Base-by-base conservation (phyloP, 2,329 filamentous ascomycete genomes). In the Zopfia rhizophila region DNA sequence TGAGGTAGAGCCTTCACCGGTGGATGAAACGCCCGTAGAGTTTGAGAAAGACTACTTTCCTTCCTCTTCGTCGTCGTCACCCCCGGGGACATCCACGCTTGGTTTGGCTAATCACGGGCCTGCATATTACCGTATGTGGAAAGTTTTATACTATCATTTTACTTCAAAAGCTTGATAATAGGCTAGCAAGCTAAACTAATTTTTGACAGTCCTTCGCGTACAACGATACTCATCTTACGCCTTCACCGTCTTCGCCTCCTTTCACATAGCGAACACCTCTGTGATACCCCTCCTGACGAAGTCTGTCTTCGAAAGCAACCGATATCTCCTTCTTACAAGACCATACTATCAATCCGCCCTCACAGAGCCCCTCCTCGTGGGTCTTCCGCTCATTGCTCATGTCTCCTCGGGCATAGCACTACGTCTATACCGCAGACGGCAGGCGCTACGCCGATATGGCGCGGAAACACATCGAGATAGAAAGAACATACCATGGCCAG, bases 181-280 rank as follows among this genome's bases (percentile, higher is more conserved):
- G 7, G 14, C 18, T 33, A 44, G 32, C 36, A n/a, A 16, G 43
- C 24, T 17, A 12, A 21, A 14, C 12, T 8, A 11, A 13, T 11
- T 14, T 7, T 21, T 22, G 13, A 7, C 54, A 90, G 88, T 95
- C 40, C 81, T 81, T 4, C 84, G 89, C 35, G 79, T 94, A 24
- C 94, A 97, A 72, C 88, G 85, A 69, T 96, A 96, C 78, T 94
- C 91, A 1, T 91, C 89, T 57, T 95, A 96, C 55, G 69, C 73
- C 53, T 71, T 72, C 53, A 69, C 73, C 30, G 60, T 70, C 63
- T 69, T 77, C 55, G 69, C 72, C 27, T 63, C 73, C 49, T 70
- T 76, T 36, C 75, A 76, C 55, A 61, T 74, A 49, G 61, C 69
- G 24, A 75, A 75, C 85, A 89, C 55, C 44, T 55, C 67, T 45